phyloP scores from a whole-genome alignment of 164 flowering plant genomes.

The Amborella trichopoda region DNA sequence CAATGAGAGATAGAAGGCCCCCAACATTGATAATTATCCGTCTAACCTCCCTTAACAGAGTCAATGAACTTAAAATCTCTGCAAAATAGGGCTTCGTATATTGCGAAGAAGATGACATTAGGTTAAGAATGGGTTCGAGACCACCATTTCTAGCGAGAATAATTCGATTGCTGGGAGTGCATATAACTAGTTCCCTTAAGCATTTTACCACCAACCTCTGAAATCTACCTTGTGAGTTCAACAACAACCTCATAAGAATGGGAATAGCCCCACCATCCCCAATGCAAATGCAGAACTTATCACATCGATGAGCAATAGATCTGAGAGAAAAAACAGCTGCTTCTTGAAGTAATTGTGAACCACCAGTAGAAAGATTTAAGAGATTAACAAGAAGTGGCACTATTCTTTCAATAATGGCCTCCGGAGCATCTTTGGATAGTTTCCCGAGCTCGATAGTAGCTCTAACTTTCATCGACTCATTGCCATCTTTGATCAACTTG shows the following conservation, averaged over 20 bases:
- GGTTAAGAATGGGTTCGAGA: conserved; percentile 17
- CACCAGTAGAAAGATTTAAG: conserved; percentile 12
- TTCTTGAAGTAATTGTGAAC: conserved; percentile 15
- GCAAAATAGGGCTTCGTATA: conserved; percentile 22
- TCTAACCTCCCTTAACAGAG: conserved; percentile 29
- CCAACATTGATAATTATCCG: conserved; percentile 21
- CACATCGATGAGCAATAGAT: conserved; percentile 17
- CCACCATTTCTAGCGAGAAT: conserved; percentile 29
- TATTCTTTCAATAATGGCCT: conserved; percentile 15
- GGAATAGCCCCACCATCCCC: conserved; percentile 24
- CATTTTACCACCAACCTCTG: conserved; percentile 19
- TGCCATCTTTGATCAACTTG: conserved; percentile 13
- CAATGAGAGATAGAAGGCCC: conserved; percentile 23
- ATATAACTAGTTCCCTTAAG: conserved; percentile 21
- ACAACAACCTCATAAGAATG: conserved; percentile 21
- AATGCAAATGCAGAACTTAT: conserved; percentile 19
- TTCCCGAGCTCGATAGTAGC: conserved; percentile 28
- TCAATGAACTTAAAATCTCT: conserved; percentile 37
- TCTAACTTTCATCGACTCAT: conserved; percentile 17
- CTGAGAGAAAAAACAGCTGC: conserved; percentile 30
- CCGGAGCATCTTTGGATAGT: conserved; percentile 26
- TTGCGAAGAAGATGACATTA: conserved; percentile 15
- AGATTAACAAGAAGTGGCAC: conserved; percentile 26
- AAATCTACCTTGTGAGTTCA: conserved; percentile 14
- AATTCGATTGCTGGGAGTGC: conserved; percentile 11